Conservation (phyloP, 306 rosid species). For the Gleditsia sinensis region DNA sequence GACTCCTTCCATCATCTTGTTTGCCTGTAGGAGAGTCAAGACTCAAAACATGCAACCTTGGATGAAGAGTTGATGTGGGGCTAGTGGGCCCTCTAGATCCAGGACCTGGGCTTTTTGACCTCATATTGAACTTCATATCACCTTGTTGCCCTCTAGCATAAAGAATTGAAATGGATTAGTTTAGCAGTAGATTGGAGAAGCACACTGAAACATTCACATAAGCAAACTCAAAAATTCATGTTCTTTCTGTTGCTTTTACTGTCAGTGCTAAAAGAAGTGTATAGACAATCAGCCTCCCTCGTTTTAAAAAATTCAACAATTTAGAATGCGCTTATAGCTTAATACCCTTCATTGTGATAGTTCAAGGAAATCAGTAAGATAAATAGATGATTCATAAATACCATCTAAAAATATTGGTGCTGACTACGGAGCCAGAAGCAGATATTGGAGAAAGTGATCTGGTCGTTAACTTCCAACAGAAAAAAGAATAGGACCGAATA, state of each 20-base stretch:
- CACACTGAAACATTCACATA: neutral
- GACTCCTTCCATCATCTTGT: conserved; percentile 77
- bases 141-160: conserved; percentile 59
- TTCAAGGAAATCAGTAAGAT: conserved; percentile 10
- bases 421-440: neutral
- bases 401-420: conserved; percentile 9
- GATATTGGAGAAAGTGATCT: neutral
- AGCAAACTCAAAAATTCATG: neutral
- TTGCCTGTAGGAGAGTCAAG: conserved; percentile 76
- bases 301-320: neutral
- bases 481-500: too few relatives aligned
- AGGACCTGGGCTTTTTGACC: conserved; percentile 82
- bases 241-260: conserved; percentile 7
- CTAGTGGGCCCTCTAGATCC: conserved; percentile 85
- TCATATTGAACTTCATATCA: conserved; percentile 56
- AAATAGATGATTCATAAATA: neutral
- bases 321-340: neutral
- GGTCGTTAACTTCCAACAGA: neutral
- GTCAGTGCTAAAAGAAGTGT: conserved; percentile 12
- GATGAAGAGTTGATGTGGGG: conserved; percentile 92
- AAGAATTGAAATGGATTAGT: conserved; percentile 36
- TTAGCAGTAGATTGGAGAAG: conserved; percentile 28
- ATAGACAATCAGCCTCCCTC: neutral
- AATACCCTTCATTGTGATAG: conserved; percentile 1
- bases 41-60: conserved; percentile 51